Conservation (phyloP, 2,329 filamentous ascomycete genomes). For the Dactylellina leptospora region DNA sequence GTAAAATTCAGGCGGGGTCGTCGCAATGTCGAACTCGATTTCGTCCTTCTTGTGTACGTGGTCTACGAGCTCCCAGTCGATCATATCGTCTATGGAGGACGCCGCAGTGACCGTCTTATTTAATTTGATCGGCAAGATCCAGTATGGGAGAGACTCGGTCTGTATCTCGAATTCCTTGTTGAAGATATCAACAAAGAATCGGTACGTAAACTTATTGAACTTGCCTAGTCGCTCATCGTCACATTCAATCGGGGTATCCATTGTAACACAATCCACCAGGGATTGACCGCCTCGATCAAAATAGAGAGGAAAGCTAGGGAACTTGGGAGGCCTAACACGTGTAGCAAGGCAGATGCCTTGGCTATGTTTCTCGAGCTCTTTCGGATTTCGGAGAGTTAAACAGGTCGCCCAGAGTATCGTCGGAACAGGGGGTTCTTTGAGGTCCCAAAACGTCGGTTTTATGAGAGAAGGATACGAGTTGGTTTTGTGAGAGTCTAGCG, state of each 20-base stretch:
- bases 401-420: constrained; percentile 38
- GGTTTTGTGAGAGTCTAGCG: constrained; percentile 79
- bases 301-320: constrained; percentile 77
- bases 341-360: constrained; percentile 76
- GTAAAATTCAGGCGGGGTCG: constrained; percentile 65
- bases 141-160: constrained; percentile 77
- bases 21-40: constrained; percentile 61
- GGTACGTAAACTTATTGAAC: constrained; percentile 77
- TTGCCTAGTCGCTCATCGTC: constrained; percentile 63
- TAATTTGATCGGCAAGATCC: constrained; percentile 71
- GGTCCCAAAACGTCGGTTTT: constrained; percentile 79
- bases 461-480: constrained; percentile 77
- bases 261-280: constrained; percentile 65
- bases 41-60: constrained; percentile 59
- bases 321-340: constrained; percentile 69
- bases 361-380: constrained; percentile 68
- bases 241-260: constrained; percentile 63
- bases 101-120: constrained; percentile 42
- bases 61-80: constrained; percentile 72
- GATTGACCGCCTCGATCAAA: constrained; percentile 73
- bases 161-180: constrained; percentile 81
- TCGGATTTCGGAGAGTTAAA: constrained; percentile 68
- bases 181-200: constrained; percentile 83
- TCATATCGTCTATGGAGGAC: constrained; percentile 57
- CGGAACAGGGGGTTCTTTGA: constrained; percentile 59